Evolutionary conservation across 179 eudicot species (phyloP).

Genomic region (Camellia oleifera): DNA sequence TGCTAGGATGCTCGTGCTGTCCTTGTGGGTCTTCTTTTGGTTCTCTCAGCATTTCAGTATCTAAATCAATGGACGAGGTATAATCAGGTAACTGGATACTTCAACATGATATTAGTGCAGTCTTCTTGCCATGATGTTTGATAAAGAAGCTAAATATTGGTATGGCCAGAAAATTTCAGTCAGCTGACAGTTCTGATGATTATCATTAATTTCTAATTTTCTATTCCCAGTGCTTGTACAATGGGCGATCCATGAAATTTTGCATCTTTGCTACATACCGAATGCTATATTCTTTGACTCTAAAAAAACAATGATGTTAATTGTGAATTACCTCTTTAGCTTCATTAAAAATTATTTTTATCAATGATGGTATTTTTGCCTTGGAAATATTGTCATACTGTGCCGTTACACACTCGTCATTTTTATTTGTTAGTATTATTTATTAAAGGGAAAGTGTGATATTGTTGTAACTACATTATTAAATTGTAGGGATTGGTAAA

Average conservation of each 20-base stretch:
- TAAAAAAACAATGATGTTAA: not conserved
- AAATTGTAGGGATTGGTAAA: not conserved
- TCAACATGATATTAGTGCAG: constrained; percentile 3
- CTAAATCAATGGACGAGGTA: constrained; percentile 97
- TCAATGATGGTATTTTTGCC: too few species aligned
- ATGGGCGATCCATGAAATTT: not conserved
- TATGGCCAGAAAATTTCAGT: not conserved
- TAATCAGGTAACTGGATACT: constrained; percentile 67
- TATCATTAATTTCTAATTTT: not conserved
- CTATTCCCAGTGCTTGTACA: not conserved
- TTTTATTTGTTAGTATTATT: too few species aligned
- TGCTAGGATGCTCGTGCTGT: constrained; percentile 97
- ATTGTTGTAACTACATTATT: not conserved
- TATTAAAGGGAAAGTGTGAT: not conserved
- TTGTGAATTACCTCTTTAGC: not conserved
- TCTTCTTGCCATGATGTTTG: not conserved
- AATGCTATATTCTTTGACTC: not conserved
- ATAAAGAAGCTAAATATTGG: not conserved
- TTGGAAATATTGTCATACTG: too few species aligned
- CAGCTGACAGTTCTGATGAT: not conserved
- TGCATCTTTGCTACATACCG: not conserved
- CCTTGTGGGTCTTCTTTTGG: constrained; percentile 82
- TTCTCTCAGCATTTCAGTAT: constrained; percentile 89
- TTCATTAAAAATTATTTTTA: too few species aligned
- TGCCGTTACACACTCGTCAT: too few species aligned